Percentiles rank a stretch among this genome's conserved stretches.
Conservation (phyloP, 2,329 filamentous ascomycete genomes). For the Colletotrichum lupini region DNA sequence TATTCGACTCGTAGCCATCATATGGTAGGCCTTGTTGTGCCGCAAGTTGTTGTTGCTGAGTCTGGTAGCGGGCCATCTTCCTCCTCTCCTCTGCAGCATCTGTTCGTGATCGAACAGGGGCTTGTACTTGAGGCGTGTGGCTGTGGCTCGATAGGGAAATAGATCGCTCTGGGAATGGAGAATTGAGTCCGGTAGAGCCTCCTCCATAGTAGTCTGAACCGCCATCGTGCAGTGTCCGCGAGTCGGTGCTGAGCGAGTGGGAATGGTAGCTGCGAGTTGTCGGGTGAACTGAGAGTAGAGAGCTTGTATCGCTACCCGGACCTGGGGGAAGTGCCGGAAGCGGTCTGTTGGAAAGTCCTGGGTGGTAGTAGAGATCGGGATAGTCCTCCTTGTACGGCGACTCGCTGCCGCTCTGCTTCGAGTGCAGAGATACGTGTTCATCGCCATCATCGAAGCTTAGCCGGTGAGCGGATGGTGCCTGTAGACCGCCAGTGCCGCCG, state of each 20-base stretch:
- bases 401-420: constrained; percentile 69
- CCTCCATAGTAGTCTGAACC: constrained; percentile 60
- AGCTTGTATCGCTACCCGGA: constrained; percentile 70
- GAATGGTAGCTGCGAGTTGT: constrained; percentile 51
- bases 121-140: constrained; percentile 80
- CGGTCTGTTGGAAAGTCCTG: constrained; percentile 76
- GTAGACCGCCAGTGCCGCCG: constrained; percentile 88
- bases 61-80: constrained; percentile 64
- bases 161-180: constrained; percentile 71
- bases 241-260: constrained; percentile 61
- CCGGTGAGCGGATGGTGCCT: constrained; percentile 78
- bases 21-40: constrained; percentile 63
- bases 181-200: constrained; percentile 45
- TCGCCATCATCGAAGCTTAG: constrained; percentile 95
- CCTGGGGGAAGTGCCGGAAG: constrained; percentile 71
- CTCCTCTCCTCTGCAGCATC: constrained; percentile 83
- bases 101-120: constrained; percentile 92
- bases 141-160: constrained; percentile 87
- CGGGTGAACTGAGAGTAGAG: constrained; percentile 57
- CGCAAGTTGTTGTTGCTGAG: constrained; percentile 62
- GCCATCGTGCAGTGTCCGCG: constrained; percentile 50
- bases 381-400: constrained; percentile 79
- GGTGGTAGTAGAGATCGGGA: constrained; percentile 94
- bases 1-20: constrained; percentile 67
- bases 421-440: constrained; percentile 72